Evolutionary conservation across 495 filamentous ascomycete genomes (phyloP), one percentile per base, ranked within the genome.

Genomic region (Annulohypoxylon nitens): DNA sequence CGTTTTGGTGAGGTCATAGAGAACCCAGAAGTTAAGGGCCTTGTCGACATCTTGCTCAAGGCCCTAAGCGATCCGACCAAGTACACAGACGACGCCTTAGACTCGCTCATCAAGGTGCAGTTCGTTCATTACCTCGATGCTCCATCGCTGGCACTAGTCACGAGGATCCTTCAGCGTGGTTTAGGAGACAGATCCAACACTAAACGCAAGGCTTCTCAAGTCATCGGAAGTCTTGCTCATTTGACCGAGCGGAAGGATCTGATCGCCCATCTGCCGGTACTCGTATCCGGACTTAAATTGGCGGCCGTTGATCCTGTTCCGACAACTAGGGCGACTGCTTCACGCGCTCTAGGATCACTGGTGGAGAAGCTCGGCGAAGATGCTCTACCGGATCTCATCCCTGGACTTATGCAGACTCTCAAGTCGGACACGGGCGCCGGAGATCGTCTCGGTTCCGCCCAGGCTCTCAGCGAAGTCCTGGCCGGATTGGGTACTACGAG

Each of bases 361-460:
- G 91, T 98, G 53, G 96, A 99, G 84, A 98, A 98, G 82, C 89
- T 99, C 62, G 96, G 96, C 79, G 96, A 99, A 78, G 96, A 99
- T 80, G 93, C 97, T 58, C 84, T 99, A 57, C 96, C 96, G 30
- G 97, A 99, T 78, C 93, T 99, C 58, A 98, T 99, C 67, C 96
- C 96, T 37, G 94, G 94, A 74, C 91, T 99, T 68, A 99, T 98
- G 96, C 85, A 93, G 71, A 97, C 94, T 11, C 91, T 99, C 82
- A 98, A 97, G 80, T 97, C 96, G 14, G 96, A 99, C 72, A 95
- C 94, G 33, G 94, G 97, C 47, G 96, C 96, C 50, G 95, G 96
- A 76, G 96, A 99, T 82, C 86, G 97, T 78, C 85, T 99, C 67
- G 96, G 96, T 75, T 99, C 96, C 58, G 96, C 96, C 26, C 96